Base-by-base conservation (phyloP, 441 rosid species). In the Erodium trifolium region DNA sequence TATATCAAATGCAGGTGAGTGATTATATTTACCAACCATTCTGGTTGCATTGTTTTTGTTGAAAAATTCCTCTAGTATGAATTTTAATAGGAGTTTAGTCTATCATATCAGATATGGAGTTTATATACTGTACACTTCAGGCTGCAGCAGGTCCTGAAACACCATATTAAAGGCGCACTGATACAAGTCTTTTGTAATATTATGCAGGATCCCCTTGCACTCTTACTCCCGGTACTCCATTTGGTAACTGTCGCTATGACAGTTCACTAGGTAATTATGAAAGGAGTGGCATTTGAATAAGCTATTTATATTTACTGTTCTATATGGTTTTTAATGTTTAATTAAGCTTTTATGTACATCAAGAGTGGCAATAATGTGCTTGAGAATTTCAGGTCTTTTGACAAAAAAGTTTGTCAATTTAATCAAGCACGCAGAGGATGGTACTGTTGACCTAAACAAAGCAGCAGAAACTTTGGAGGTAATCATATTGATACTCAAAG, bases 401-500 rank as follows among this genome's bases (percentile, higher is more conserved):
- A 91, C 97, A 9, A 89, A 87, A 78, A 93, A 87, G 82, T 93
- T 93, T 69, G 82, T 91, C 27, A 23, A 23, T 23, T 23, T 23
- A 23, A 23, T 23, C 27, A 23, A 23, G 27, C 27, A 23, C 2
- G 88, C 95, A 5, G 87, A 91, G 82, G 96, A 88, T 80, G 99
- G 97, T 67, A 83, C 82, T 73, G 85, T 91, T 53, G 96, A 91
- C 79, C 81, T 93, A 64, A 93, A 91, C 78, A 85, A 85, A 66
- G 97, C 96, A 41, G 97, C 97, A 2, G 96, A 88, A 75, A 87
- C 87, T 67, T 83, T 93, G 80, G 88, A 89, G 88, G 97, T 93
- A 74, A 75, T 72, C 47, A 37, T 71, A 34, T 64, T 62, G 41
- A 68, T 70, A 35, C 59, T 9, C 65, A 63, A 49, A 49, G 60